Evolutionary conservation across 202 grass and related monocot genomes (phyloP).

Genomic region (Elaeis oleifera): DNA sequence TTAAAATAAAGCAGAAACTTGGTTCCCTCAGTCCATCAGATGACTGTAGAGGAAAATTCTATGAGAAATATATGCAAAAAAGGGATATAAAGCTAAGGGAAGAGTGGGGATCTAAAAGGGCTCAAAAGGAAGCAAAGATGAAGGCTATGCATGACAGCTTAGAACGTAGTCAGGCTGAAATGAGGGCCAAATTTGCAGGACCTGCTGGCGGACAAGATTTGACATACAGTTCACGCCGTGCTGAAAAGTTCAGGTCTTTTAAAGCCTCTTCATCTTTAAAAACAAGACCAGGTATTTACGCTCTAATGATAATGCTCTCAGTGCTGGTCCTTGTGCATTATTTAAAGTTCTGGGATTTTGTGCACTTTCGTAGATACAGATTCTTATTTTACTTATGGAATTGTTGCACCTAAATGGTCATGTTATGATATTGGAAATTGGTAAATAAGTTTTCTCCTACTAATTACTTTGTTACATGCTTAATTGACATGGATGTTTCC

Average conservation of each 20-base stretch:
- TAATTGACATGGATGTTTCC: too few relatives aligned
- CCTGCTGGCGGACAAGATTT: slow-evolving; percentile 34
- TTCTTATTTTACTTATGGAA: too few relatives aligned
- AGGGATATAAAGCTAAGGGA: slow-evolving; percentile 84
- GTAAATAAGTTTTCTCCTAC: too few relatives aligned
- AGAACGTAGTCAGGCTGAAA: slow-evolving; percentile 75
- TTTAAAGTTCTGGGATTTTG: neutral
- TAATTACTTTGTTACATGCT: too few relatives aligned
- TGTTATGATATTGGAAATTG: too few relatives aligned
- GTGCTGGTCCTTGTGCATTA: neutral
- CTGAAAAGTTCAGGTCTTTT: slow-evolving; percentile 43
- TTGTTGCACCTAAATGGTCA: too few relatives aligned
- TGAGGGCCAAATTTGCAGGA: slow-evolving; percentile 58
- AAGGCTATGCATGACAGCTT: slow-evolving; percentile 87
- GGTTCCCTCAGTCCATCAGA: slow-evolving; percentile 57
- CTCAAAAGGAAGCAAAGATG: slow-evolving; percentile 76
- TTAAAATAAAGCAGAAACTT: slow-evolving; percentile 40
- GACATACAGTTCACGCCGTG: slow-evolving; percentile 25
- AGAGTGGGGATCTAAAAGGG: slow-evolving; percentile 65
- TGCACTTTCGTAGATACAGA: too few relatives aligned
- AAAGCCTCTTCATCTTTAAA: slow-evolving; percentile 39
- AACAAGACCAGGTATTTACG: slow-evolving; percentile 23
- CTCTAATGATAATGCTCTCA: neutral
- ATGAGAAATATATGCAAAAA: slow-evolving; percentile 92
- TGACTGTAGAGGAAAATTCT: slow-evolving; percentile 87